phyloP scores from a whole-genome alignment of 164 flowering plant species.

The Taxillus chinensis region DNA sequence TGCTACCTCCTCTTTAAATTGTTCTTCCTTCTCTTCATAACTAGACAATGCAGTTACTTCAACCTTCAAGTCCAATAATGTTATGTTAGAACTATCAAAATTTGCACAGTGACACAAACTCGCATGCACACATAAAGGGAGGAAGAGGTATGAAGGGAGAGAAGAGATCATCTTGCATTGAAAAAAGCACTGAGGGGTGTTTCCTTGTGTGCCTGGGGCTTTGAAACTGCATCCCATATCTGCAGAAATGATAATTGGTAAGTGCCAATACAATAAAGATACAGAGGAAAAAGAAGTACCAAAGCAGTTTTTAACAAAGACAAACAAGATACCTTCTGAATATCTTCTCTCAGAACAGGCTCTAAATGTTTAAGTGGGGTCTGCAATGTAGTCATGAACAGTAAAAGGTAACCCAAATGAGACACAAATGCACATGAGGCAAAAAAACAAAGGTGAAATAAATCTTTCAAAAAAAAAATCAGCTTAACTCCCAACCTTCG shows the following conservation, averaged over 20 bases:
- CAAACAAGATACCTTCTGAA: slow-evolving; percentile 62
- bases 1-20: slow-evolving; percentile 83
- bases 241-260: slow-evolving; percentile 13
- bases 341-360: slow-evolving; percentile 90
- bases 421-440: neutral
- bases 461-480: neutral
- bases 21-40: slow-evolving; percentile 97
- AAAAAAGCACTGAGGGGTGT: slow-evolving; percentile 95
- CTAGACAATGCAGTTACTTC: slow-evolving; percentile 94
- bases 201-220: slow-evolving; percentile 77
- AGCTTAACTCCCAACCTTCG: slow-evolving; percentile 35
- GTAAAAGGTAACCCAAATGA: neutral
- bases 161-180: slow-evolving; percentile 43
- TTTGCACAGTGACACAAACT: neutral
- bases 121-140: too few relatives aligned
- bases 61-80: slow-evolving; percentile 34
- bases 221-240: slow-evolving; percentile 97
- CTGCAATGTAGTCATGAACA: slow-evolving; percentile 25
- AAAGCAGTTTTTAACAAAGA: neutral
- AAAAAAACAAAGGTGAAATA: neutral
- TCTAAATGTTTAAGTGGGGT: slow-evolving; percentile 91
- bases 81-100: neutral
- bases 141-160: too few relatives aligned
- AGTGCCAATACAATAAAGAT: too few relatives aligned
- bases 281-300: slow-evolving; percentile 5